Evolutionary conservation across 1,139 yeast species (phyloP).

Genomic region (Pneumocystis canis): DNA sequence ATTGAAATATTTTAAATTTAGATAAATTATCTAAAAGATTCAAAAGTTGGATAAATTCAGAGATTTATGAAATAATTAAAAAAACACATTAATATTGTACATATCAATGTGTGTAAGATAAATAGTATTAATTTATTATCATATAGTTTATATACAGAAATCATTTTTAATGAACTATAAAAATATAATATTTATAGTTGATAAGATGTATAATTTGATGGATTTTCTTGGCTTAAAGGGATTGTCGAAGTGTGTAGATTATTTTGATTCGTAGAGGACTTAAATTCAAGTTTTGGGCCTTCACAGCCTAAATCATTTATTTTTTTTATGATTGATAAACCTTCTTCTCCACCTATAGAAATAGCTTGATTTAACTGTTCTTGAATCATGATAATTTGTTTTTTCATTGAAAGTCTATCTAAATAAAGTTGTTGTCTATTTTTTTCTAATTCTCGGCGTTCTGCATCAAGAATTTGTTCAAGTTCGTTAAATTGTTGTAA

Average conservation of each 20-base stretch:
- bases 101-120: background rate
- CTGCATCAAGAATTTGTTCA: constrained; percentile 66
- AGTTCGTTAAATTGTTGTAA: constrained; percentile 52
- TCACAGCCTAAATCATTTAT: background rate
- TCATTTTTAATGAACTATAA: background rate
- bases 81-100: background rate
- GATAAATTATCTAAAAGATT: too few species aligned
- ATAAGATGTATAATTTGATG: background rate
- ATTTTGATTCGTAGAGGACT: background rate
- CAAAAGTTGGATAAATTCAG: background rate
- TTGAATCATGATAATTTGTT: constrained; percentile 41
- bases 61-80: background rate
- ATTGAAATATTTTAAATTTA: background rate
- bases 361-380: constrained; percentile 32
- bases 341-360: constrained; percentile 1
- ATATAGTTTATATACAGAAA: background rate
- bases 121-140: background rate
- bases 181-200: background rate
- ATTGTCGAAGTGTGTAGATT: background rate
- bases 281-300: background rate
- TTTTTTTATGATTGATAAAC: background rate
- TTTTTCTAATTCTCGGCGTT: constrained; percentile 54
- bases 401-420: constrained; percentile 61
- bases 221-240: background rate
- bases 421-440: constrained; percentile 72